These are phyloP conservation scores for Candida andamanensis DNA, from an alignment of 805 yeast species.

Conservation along the genomic window DNA sequence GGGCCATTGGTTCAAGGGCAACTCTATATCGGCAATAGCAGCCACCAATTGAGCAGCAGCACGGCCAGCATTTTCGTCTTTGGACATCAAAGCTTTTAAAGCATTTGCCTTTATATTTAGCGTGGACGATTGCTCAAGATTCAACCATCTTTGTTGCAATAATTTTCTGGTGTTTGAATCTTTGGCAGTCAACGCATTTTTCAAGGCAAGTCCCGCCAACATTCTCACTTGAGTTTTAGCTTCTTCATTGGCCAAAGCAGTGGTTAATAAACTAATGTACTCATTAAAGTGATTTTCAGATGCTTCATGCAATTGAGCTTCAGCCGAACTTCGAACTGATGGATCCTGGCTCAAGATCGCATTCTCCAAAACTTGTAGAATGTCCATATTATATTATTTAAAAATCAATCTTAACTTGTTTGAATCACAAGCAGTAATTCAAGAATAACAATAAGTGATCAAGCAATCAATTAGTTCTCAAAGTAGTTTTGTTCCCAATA, in stretches of 20 bases:
- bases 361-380: conserved; percentile 68
- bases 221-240: conserved; percentile 78
- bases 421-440: no score
- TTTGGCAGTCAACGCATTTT: conserved; percentile 84
- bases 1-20: conserved; percentile 85
- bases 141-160: conserved; percentile 72
- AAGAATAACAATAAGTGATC: no score
- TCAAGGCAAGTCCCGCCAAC: conserved; percentile 82
- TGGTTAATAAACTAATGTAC: conserved; percentile 64
- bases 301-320: conserved; percentile 63
- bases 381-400: no score
- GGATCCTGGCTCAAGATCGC: conserved; percentile 72
- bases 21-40: conserved; percentile 93
- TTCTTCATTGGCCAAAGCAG: conserved; percentile 61
- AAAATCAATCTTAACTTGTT: no score
- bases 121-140: conserved; percentile 51
- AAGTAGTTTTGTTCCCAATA: no score
- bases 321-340: conserved; percentile 68
- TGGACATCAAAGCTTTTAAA: conserved; percentile 56
- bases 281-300: conserved; percentile 73
- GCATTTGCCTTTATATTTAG: conserved; percentile 57
- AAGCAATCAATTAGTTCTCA: no score
- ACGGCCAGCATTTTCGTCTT: conserved; percentile 75
- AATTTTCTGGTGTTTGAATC: conserved; percentile 53
- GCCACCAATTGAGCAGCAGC: conserved; percentile 93